A percentile compares a stretch with the other conserved stretches of the same genome.
These are phyloP conservation scores for Leishmania aethiopica DNA, from an alignment of 208 protist genomes.

Conservation along the genomic window DNA sequence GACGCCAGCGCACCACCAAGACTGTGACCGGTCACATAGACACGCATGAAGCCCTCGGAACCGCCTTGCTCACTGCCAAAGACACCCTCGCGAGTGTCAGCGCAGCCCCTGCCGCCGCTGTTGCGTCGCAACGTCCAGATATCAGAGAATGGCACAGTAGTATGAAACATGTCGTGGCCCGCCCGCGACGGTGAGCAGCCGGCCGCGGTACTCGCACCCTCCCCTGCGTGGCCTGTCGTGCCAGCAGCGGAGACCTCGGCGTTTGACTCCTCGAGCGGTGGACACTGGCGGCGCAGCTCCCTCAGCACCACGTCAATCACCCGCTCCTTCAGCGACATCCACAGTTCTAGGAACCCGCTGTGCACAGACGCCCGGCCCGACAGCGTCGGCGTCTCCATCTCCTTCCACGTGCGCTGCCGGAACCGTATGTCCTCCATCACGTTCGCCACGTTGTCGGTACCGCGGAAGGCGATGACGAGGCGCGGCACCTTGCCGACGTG, in stretches of 20 bases:
- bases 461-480: constrained; percentile 81
- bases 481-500: constrained; percentile 50
- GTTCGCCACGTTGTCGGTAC: constrained; percentile 77
- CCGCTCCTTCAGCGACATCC: constrained; percentile 67
- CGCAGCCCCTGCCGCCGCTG: background rate
- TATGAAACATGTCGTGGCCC: constrained; percentile 1
- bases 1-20: constrained; percentile 78
- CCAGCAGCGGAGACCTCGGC: background rate
- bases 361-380: constrained; percentile 58
- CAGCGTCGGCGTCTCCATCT: constrained; percentile 54
- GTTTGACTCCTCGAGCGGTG: background rate
- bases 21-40: constrained; percentile 85
- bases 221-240: background rate
- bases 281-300: constrained; percentile 34
- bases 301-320: constrained; percentile 59
- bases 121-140: constrained; percentile 6
- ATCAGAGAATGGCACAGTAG: constrained; percentile 14
- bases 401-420: constrained; percentile 59
- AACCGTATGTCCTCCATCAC: constrained; percentile 72
- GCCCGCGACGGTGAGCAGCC: background rate
- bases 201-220: background rate
- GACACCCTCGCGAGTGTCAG: background rate
- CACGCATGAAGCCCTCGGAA: constrained; percentile 20
- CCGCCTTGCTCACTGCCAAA: background rate
- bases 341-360: constrained; percentile 81